Percentiles rank a stretch among this genome's conserved stretches.
Evolutionary conservation across 352 stramenopile genomes (phyloP).

Genomic region (Globisporangium paroecandrum): DNA sequence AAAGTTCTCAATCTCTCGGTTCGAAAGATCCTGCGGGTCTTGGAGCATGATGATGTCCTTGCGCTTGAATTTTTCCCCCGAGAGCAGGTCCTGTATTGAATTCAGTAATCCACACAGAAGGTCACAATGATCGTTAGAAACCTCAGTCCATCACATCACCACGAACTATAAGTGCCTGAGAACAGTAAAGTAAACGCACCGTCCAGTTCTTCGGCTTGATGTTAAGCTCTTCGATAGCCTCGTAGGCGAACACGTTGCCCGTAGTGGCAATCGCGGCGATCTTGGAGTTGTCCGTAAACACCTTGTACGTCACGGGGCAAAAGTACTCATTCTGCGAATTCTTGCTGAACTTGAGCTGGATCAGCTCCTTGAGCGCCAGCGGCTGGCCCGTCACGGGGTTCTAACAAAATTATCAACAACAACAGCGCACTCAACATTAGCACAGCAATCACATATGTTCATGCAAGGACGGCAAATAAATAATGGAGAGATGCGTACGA

Average conservation of each 20-base stretch:
- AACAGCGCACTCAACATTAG: background rate
- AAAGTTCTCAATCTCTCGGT: constrained; percentile 97
- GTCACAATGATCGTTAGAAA: constrained; percentile 9
- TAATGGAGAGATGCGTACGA: constrained; percentile 41
- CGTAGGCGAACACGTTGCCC: constrained; percentile 96
- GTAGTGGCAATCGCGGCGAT: constrained; percentile 76
- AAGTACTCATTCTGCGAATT: constrained; percentile 78
- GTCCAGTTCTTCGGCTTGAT: constrained; percentile 97
- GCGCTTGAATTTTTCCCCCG: constrained; percentile 88
- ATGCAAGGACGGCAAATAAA: background rate
- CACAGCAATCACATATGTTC: background rate
- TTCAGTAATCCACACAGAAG: background rate
- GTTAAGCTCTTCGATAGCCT: constrained; percentile 98
- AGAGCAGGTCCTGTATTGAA: constrained; percentile 86
- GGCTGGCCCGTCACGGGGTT: constrained; percentile 94
- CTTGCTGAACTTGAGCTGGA: constrained; percentile 85
- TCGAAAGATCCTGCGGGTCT: constrained; percentile 89
- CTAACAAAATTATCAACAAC: constrained; percentile 20
- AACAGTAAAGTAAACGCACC: constrained; percentile 21
- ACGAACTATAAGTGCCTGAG: too few species aligned
- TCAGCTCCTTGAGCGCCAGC: constrained; percentile 92
- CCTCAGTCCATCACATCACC: too few species aligned
- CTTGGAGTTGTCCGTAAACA: constrained; percentile 88
- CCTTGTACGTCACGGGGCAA: constrained; percentile 97
- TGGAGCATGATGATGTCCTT: constrained; percentile 95